Base-by-base conservation (phyloP, 1,139 yeast genomes). In the Yamadazyma blattariae region DNA sequence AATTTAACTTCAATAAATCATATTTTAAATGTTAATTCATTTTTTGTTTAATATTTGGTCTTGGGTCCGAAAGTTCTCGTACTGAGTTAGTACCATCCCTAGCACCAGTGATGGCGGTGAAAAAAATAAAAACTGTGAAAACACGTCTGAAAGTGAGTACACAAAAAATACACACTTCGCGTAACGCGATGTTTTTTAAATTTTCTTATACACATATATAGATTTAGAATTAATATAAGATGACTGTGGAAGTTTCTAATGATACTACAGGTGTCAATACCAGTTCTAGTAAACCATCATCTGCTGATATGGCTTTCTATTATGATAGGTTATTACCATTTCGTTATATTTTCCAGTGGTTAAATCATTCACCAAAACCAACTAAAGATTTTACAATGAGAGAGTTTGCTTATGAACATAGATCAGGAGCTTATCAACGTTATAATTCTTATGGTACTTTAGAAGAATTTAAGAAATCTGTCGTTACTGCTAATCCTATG, bases 401-500 rank as follows among this genome's bases (percentile, higher is more conserved):
- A 48, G 99, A 92, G 56, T 82, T 92, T 56, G 98, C 98, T 1
- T 89, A 84, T 66, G 96, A 94, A 37, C 79, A 84, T 51, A 71
- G 85, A 46, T 78, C 85, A 25, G 94, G 92, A 3, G 92, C 89
- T 0, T 92, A 92, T 56, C 83, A 87, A 47, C 83, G 99, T 50
- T 92, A 90, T 64, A 85, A 83, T 50, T 85, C 97, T 1, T 92
- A 74, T 50, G 61, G 67, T 1, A 63, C 74, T 3, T 71, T 69
- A 15, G 86, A 79, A 22, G 96, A 87, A 32, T 88, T 92, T 61
- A 86, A 84, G 51, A 67, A 74, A 23, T 79, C 86, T 8, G 92
- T 90, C 3, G 67, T 82, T 17, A 71, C 67, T 30, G 74, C 88
- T 18, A 80, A 82, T 42, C 99, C 99, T 0, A 79, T 86, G 29